Evolutionary conservation across 805 yeast genomes (phyloP).

Genomic region (Yarrowia bubula): DNA sequence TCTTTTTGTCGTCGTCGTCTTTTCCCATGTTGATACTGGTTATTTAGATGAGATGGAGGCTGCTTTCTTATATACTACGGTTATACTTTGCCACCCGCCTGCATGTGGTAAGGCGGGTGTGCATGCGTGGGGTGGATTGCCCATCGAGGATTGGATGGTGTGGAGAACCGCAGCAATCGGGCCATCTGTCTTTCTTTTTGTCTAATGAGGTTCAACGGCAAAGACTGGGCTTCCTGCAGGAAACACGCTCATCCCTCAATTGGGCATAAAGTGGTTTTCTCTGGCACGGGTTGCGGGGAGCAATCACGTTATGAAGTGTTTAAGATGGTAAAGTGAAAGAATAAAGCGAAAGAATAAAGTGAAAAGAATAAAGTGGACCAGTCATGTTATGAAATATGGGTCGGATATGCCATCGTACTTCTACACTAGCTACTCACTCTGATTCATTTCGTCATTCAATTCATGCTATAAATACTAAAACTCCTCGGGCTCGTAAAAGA

Average conservation of each 20-base stretch:
- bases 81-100: conserved; percentile 23
- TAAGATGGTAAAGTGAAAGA: background rate
- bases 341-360: too few relatives aligned
- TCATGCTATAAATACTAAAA: conserved; percentile 34
- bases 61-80: background rate
- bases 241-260: background rate
- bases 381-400: background rate
- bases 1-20: conserved; percentile 26
- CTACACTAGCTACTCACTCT: too few relatives aligned
- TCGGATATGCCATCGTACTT: too few relatives aligned
- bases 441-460: too few relatives aligned
- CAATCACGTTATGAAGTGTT: too few relatives aligned
- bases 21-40: conserved; percentile 1
- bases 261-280: background rate
- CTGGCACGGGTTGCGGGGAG: background rate
- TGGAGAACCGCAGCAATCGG: conserved; percentile 1
- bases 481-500: conserved; percentile 60
- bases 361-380: background rate
- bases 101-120: conserved; percentile 2
- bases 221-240: too few relatives aligned
- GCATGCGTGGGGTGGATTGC: background rate
- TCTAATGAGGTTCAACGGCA: too few relatives aligned
- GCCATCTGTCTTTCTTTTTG: background rate
- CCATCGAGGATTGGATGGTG: background rate
- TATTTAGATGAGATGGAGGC: background rate